Evolutionary conservation across 2,329 filamentous ascomycete species (phyloP), one percentile per base, ranked within the genome.

Genomic region (Fusarium beomiforme): DNA sequence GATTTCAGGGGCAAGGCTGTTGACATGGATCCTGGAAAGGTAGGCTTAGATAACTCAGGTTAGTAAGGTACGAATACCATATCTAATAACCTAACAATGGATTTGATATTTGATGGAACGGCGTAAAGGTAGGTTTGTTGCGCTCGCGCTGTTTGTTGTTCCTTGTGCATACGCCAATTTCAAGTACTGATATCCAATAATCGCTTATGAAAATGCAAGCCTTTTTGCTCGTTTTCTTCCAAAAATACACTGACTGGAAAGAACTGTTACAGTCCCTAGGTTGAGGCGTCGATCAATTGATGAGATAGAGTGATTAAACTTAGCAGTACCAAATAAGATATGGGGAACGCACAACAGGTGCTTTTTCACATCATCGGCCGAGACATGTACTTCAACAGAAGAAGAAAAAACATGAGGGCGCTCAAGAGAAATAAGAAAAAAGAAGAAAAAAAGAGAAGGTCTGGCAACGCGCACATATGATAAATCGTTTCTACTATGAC

Each of bases 1-100:
- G 70, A 73, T 73, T 73, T 73, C 70, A 73, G 70, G 70, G 70
- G 70, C 70, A 73, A 67, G 69, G 50, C 66, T 70, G 50, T 59
- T 56, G 57, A 47, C 69, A 72, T 60, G 70, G 70, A 64, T 67
- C 46, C 61, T 19, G 31, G 37, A 9, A 10, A 29, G 29, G 29
- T 29, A 8, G 29, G 11, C 29, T 29, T n/a, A n/a, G n/a, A n/a
- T n/a, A n/a, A 29, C 29, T 29, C 8, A 29, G 29, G 29, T 29
- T 9, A 10, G 29, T 10, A 29, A 29, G 26, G 26, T 6, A 29
- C 26, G 26, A 10, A 29, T 29, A 29, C 26, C 34, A 36, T 50
- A 36, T 50, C 21, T 44, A 59, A 34, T 51, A 34, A 67, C 44
- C 60, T 51, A 34, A 67, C 44, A 50, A 65, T 59, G 43, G 39